Conservation (phyloP, 2,329 filamentous ascomycete genomes). For the Cladosporium sp. region DNA sequence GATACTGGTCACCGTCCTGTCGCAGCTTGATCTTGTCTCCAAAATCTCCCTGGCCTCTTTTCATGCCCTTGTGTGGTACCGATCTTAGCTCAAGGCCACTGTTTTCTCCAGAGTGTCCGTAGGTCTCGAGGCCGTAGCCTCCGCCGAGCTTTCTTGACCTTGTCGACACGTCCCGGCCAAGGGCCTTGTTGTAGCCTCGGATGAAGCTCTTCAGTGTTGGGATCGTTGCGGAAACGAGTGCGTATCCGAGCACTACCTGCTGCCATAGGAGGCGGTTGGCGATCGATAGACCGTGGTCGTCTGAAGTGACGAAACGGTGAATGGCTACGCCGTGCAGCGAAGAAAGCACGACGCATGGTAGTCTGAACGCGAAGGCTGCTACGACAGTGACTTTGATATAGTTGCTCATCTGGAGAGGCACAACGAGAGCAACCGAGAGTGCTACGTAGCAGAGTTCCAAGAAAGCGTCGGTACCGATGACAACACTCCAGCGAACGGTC, state of each 20-base stretch:
- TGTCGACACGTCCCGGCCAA: slow-evolving; percentile 25
- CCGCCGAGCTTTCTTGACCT: slow-evolving; percentile 23
- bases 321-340: slow-evolving; percentile 23
- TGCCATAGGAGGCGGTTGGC: slow-evolving; percentile 31
- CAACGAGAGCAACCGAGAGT: slow-evolving; percentile 29
- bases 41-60: slow-evolving; percentile 6
- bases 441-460: slow-evolving; percentile 30
- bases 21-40: slow-evolving; percentile 18
- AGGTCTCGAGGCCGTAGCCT: slow-evolving; percentile 24
- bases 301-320: slow-evolving; percentile 24
- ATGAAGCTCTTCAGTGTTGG: slow-evolving; percentile 35
- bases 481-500: slow-evolving; percentile 30
- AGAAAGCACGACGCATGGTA: slow-evolving; percentile 27
- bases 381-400: slow-evolving; percentile 33
- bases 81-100: slow-evolving; percentile 17
- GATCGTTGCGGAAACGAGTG: slow-evolving; percentile 33
- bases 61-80: not conserved
- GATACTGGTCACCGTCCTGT: slow-evolving; percentile 21
- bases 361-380: slow-evolving; percentile 32
- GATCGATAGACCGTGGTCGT: slow-evolving; percentile 26
- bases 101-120: slow-evolving; percentile 21
- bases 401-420: slow-evolving; percentile 32
- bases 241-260: slow-evolving; percentile 33
- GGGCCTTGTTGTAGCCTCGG: slow-evolving; percentile 28
- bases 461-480: slow-evolving; percentile 30